These are phyloP conservation scores for Agaricus subrufescens DNA, from an alignment of 768 basidiomycete species.

Conservation along the genomic window DNA sequence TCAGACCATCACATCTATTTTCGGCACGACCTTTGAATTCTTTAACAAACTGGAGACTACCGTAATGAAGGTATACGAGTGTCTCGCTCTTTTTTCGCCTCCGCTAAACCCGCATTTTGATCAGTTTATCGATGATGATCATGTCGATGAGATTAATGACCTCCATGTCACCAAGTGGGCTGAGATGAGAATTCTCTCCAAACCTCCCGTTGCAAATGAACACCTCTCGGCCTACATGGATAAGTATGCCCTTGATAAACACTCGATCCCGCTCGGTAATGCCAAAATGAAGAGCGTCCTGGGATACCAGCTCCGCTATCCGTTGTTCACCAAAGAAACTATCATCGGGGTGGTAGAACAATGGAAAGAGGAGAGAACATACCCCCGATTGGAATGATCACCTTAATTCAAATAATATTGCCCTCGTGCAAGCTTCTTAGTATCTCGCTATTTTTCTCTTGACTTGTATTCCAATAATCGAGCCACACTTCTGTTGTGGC, in stretches of 20 bases:
- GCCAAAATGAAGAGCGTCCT: constrained; percentile 69
- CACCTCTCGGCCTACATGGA: constrained; percentile 80
- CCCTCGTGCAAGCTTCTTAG: not conserved
- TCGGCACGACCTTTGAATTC: constrained; percentile 79
- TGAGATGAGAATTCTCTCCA: constrained; percentile 68
- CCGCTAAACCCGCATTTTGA: not conserved
- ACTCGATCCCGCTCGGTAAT: constrained; percentile 63
- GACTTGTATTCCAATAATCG: not conserved
- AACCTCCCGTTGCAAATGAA: constrained; percentile 66
- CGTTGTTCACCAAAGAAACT: constrained; percentile 56
- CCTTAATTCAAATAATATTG: not conserved
- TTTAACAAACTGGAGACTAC: constrained; percentile 67
- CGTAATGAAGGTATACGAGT: constrained; percentile 51
- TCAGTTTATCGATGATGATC: constrained; percentile 43
- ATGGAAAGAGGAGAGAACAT: constrained; percentile 70
- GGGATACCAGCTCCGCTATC: constrained; percentile 61
- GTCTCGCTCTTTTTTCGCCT: not conserved
- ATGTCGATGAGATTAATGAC: constrained; percentile 80
- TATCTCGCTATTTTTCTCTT: not conserved
- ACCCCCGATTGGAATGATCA: constrained; percentile 38
- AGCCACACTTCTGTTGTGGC: not conserved
- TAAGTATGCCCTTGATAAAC: constrained; percentile 65
- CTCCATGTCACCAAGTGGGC: constrained; percentile 81
- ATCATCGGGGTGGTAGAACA: constrained; percentile 72
- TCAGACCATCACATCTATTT: constrained; percentile 61